These are phyloP conservation scores for Acer campestre DNA, from an alignment of 345 rosid genomes.

Conservation along the genomic window DNA sequence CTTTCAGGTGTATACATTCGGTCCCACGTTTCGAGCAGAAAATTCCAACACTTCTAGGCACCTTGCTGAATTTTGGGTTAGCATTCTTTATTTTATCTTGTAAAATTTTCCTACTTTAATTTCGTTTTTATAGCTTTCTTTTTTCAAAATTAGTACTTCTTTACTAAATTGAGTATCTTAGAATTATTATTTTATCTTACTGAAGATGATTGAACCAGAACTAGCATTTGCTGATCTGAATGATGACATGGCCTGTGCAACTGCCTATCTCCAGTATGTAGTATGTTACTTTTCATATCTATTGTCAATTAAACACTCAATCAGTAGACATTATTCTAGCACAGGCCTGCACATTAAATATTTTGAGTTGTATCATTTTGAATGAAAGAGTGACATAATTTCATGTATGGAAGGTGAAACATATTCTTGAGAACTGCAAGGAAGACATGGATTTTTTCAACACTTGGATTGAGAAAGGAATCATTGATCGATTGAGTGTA, in stretches of 20 bases:
- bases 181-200: conserved; percentile 17
- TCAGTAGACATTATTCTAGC: conserved; percentile 7
- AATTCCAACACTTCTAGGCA: conserved; percentile 95
- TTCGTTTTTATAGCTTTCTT: conserved; percentile 10
- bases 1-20: conserved; percentile 88
- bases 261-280: conserved; percentile 99
- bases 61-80: conserved; percentile 97
- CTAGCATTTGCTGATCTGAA: conserved; percentile 96
- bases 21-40: conserved; percentile 98
- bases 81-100: conserved; percentile 23
- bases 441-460: conserved; percentile 99
- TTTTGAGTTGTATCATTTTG: conserved; percentile 16
- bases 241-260: conserved; percentile 99
- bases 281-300: conserved; percentile 81
- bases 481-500: conserved; percentile 82
- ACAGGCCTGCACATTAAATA: conserved; percentile 1
- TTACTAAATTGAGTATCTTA: conserved; percentile 8
- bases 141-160: conserved; percentile 8
- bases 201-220: conserved; percentile 98
- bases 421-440: conserved; percentile 86
- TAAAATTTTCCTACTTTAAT: conserved; percentile 11
- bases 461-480: conserved; percentile 97
- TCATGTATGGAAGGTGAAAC: conserved; percentile 62
- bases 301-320: conserved; percentile 22
- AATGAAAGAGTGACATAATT: conserved; percentile 14